Evolutionary conservation across 352 stramenopile species (phyloP), one percentile per base, ranked within the genome.

Genomic region (Phytopythium mirpurense): DNA sequence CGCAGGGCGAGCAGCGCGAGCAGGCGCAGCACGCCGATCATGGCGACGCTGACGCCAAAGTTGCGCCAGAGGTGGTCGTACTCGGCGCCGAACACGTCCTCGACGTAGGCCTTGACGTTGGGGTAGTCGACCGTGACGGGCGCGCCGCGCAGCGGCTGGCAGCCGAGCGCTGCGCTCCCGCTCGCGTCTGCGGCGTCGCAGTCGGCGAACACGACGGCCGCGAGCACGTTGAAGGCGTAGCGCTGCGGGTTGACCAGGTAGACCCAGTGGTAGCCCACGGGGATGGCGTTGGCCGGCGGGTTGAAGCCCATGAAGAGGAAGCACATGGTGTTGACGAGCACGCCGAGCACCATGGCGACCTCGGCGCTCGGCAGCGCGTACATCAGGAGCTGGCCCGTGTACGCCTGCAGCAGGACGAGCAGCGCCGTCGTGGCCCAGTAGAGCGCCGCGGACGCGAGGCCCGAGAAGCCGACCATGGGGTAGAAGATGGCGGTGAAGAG

Each of bases 291-390:
- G 11, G 73, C 65, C n/a, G 78, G 74, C 19, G 78, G 78, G 49
- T 86, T 86, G 67, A 80, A 88, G 32, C 81, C 83, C 67, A 81
- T 81, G 62, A 90, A 88, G 11, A 90, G 62, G 57, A 90, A 76
- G 59, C 85, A 86, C 53, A 90, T 68, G 45, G 74, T 73, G 51
- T 85, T 83, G 29, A 89, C 41, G 12, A 83, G 59, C 26, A 76
- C 58, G 32, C 67, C 69, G 11, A 75, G 51, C 27, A 82, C 62
- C 57, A 66, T 74, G 3, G 72, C 72, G 11, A 79, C 32, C 32
- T 82, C 72, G n/a, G 60, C 59, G 15, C 48, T 68, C 14, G 72
- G 72, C 6, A 78, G 54, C 34, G 63, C 69, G 38, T 70, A 79
- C 5, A 61, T 56, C 19, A 79, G 40, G 24, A 82, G 54, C 50